Base-by-base conservation (phyloP, 2,329 filamentous ascomycete genomes). In the Botryotinia globosa region DNA sequence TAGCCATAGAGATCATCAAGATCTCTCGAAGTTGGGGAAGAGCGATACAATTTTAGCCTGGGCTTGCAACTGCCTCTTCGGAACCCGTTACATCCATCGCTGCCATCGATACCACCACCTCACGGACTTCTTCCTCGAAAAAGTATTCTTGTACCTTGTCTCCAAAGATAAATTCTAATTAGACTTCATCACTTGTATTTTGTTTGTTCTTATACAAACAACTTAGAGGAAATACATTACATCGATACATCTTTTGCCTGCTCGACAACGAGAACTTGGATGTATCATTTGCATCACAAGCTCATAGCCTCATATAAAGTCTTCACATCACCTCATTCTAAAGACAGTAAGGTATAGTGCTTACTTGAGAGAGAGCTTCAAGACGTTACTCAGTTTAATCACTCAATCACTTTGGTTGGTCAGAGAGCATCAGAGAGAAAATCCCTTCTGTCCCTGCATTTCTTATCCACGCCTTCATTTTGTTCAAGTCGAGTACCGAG, bases 261-360 rank as follows among this genome's bases (percentile, higher is more conserved):
- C 56, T 51, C 59, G 32, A 54, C 61, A n/a, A 45, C 69, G 48
- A 56, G 34, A n/a, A 66, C 61, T 42, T 66, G 16, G 61, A 54
- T 44, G 56, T 44, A 59, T 58, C 39, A 16, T 48, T 37, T 66
- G 61, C 62, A 59, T 45, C 70, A 54, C 58, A 54, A 37, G 34
- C 64, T 22, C 29, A 32, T 34, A 37, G 34, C 34, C 64, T 29
- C 29, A 32, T 34, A 37, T 32, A 67, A 54, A 25, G 39, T 58
- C 51, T 58, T 51, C 20, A 67, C 9, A 54, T 45, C 62, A 48
- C 45, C 62, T 59, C 37, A 67, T n/a, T 72, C 62, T 42, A 59
- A 51, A 72, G 22, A 58, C 62, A 67, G 54, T 68, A 58, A 72
- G 63, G 51, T 54, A 68, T 48, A 72, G 70, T 68, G 68, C 70